Evolutionary conservation across 768 basidiomycete genomes (phyloP), one percentile per base, ranked within the genome.

Genomic region (Naganishia vaughanmartiniae): DNA sequence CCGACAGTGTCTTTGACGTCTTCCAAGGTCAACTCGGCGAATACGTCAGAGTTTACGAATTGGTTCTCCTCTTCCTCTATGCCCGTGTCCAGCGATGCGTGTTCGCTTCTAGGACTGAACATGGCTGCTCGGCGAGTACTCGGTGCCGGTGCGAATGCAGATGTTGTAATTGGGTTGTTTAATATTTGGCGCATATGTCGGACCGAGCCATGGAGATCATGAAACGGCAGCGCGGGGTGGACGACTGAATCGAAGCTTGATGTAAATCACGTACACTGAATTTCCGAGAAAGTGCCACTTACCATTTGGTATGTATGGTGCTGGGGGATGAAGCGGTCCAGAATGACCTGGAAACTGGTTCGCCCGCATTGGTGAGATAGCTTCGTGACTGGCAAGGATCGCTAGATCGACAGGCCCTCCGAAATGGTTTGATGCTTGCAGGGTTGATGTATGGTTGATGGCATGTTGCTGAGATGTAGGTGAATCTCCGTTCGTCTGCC

Each of bases 21-120:
- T 46, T 54, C 48, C 1, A 73, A 39, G 15, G 70, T 70, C 17
- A 73, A 53, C 30, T 58, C 53, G 19, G 73, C 66, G 54, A 73
- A 73, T 10, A 67, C 73, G 17, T 58, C 66, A 21, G 73, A 67
- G 12, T 70, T 70, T 10, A 73, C 19, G 53, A 67, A 73, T 36
- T 73, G 73, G 15, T 48, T 65, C 51, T 73, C 73, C 19, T 73
- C 57, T 34, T 71, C 53, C 19, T 73, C 66, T 34, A 51, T 48
- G n/a, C 56, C 70, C 6, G 60, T 45, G 17, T 63, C 60, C 17
- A 63, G 42, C 7, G 60, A 63, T 26, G 60, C 60, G 21, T 45
- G 36, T 11, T 45, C 60, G 39, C 7, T n/a, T 9, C 28, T n/a
- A 2, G 36, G 60, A 15, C 39, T 63, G 60, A 42, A 63, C 39